These are phyloP conservation scores for Chenopodium formosanum DNA, from an alignment of 148 eudicot species.

Conservation along the genomic window DNA sequence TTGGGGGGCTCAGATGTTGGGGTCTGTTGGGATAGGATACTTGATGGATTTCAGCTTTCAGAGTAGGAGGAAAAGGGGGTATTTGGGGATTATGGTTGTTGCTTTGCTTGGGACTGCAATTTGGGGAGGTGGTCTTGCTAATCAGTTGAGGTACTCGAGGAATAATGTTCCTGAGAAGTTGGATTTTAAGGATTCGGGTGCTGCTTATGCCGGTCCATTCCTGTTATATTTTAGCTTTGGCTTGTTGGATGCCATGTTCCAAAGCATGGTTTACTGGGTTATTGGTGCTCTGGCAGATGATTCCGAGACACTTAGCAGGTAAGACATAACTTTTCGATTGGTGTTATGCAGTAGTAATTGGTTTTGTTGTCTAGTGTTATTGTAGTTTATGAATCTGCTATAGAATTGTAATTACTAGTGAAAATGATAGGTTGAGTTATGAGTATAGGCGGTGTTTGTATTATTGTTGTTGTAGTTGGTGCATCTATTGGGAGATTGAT, in stretches of 20 bases:
- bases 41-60: conserved; percentile 80
- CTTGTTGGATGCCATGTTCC: conserved; percentile 89
- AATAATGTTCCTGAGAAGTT: conserved; percentile 34
- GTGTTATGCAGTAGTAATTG: background rate
- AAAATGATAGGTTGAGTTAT: background rate
- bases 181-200: conserved; percentile 83
- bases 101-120: conserved; percentile 70
- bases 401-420: background rate
- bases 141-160: conserved; percentile 58
- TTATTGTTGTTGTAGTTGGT: background rate
- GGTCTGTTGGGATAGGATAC: conserved; percentile 66
- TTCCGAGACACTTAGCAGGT: conserved; percentile 95
- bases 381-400: background rate
- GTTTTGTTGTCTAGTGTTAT: background rate
- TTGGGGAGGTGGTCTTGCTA: conserved; percentile 90
- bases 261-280: conserved; percentile 95
- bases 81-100: conserved; percentile 60
- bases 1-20: conserved; percentile 98
- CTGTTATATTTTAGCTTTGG: conserved; percentile 81
- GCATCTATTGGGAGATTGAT: background rate
- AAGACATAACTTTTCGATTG: background rate
- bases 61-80: conserved; percentile 75
- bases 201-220: conserved; percentile 77
- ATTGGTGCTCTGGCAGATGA: conserved; percentile 89
- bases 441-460: background rate